These are phyloP conservation scores for Combretum micranthum DNA, from an alignment of 345 rosid species.

Conservation along the genomic window DNA sequence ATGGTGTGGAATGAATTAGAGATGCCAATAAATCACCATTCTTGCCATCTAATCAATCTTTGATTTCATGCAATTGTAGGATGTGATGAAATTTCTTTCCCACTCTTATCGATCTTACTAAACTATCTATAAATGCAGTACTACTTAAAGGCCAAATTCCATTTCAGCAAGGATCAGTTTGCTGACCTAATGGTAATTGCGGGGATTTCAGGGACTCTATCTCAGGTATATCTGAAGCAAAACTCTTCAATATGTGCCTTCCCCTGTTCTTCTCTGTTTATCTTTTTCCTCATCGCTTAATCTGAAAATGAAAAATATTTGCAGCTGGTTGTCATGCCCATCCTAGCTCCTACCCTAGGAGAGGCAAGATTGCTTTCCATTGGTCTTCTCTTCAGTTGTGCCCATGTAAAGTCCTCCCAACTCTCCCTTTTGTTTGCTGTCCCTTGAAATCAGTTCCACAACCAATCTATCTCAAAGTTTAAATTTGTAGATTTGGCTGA, in stretches of 20 bases:
- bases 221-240: conserved; percentile 47
- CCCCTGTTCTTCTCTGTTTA: background rate
- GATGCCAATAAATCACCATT: too few species aligned
- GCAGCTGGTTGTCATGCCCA: conserved; percentile 79
- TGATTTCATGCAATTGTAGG: too few species aligned
- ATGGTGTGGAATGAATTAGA: too few species aligned
- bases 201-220: conserved; percentile 73
- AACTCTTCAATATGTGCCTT: background rate
- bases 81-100: too few species aligned
- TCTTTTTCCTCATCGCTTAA: background rate
- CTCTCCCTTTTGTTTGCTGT: background rate
- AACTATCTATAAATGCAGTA: conserved; percentile 38
- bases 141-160: conserved; percentile 82
- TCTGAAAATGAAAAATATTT: conserved; percentile 3
- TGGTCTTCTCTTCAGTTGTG: conserved; percentile 65
- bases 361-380: conserved; percentile 71
- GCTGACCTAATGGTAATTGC: conserved; percentile 81
- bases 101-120: too few species aligned
- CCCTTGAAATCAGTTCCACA: too few species aligned
- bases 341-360: conserved; percentile 61
- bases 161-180: conserved; percentile 77
- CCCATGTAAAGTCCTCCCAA: conserved; percentile 39
- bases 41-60: too few species aligned
- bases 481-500: too few species aligned
- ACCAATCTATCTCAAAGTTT: too few species aligned